These are phyloP conservation scores for Cyberlindnera subsufficiens DNA, from an alignment of 805 yeast species.

Conservation along the genomic window DNA sequence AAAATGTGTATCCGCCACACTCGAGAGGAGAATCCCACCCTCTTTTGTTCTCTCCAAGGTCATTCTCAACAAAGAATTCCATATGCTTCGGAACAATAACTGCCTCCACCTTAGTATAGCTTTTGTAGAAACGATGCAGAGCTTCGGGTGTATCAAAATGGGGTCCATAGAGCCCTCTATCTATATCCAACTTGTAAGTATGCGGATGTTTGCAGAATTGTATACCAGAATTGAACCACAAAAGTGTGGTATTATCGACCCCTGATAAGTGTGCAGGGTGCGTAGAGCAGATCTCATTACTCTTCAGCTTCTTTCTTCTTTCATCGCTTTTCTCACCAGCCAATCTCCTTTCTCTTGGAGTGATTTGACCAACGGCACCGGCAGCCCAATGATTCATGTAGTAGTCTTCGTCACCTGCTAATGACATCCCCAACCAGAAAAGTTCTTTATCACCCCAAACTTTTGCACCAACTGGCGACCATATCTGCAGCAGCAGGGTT, in stretches of 20 bases:
- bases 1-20: no score
- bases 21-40: no score
- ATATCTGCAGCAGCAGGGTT: slow-evolving; percentile 32
- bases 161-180: no score
- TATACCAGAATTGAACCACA: slow-evolving; percentile 62
- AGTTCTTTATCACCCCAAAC: slow-evolving; percentile 67
- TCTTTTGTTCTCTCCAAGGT: no score
- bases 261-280: slow-evolving; percentile 53
- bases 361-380: slow-evolving; percentile 49
- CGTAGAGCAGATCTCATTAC: slow-evolving; percentile 47
- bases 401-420: slow-evolving; percentile 49
- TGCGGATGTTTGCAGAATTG: slow-evolving; percentile 32
- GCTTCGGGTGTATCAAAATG: no score
- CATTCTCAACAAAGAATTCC: no score
- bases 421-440: slow-evolving; percentile 56
- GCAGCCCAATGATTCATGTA: slow-evolving; percentile 48
- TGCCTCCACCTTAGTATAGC: no score
- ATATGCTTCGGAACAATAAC: no score
- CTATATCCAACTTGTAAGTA: no score
- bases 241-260: slow-evolving; percentile 38
- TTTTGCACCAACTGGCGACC: slow-evolving; percentile 36
- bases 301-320: slow-evolving; percentile 15
- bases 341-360: slow-evolving; percentile 14
- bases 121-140: no score
- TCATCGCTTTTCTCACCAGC: slow-evolving; percentile 12